Conservation (phyloP, 2,329 filamentous ascomycete species). For the Hypoxylon sp. region DNA sequence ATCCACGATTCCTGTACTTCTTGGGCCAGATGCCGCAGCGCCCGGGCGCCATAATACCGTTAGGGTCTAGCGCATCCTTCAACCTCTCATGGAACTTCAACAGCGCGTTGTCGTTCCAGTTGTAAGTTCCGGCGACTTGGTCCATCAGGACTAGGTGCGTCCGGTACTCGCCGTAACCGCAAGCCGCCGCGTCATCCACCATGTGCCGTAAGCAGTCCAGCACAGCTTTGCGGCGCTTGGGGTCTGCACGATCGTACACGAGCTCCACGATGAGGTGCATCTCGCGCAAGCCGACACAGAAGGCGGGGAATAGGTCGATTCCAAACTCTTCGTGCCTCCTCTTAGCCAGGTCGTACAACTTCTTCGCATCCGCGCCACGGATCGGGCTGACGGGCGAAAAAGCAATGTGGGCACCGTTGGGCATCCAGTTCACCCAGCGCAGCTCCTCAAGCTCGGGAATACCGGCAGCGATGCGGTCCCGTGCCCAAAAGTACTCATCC, state of each 20-base stretch:
- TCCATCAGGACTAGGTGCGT: conserved; percentile 61
- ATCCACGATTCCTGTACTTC: conserved; percentile 52
- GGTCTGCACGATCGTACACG: conserved; percentile 50
- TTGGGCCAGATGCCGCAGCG: conserved; percentile 52
- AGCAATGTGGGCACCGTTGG: conserved; percentile 58
- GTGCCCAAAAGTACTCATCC: conserved; percentile 52
- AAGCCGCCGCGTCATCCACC: conserved; percentile 55
- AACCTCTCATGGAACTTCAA: conserved; percentile 57
- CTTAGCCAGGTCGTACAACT: conserved; percentile 54
- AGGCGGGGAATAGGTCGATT: conserved; percentile 57
- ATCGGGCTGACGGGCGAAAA: conserved; percentile 62
- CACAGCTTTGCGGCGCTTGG: conserved; percentile 44
- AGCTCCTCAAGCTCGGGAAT: conserved; percentile 57
- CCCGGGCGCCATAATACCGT: conserved; percentile 52
- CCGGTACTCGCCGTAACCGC: conserved; percentile 59
- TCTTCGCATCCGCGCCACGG: conserved; percentile 56
- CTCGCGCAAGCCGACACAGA: conserved; percentile 58
- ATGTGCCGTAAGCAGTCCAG: conserved; percentile 49
- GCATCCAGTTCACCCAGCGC: conserved; percentile 57
- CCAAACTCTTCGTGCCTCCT: conserved; percentile 52
- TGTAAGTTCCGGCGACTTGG: conserved; percentile 58
- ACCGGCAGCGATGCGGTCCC: conserved; percentile 52
- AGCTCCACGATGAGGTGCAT: conserved; percentile 58
- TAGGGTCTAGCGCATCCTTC: conserved; percentile 59
- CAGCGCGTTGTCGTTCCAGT: conserved; percentile 56